Base-by-base conservation (phyloP, 805 yeast genomes). In the Sungouiella thailandica region DNA sequence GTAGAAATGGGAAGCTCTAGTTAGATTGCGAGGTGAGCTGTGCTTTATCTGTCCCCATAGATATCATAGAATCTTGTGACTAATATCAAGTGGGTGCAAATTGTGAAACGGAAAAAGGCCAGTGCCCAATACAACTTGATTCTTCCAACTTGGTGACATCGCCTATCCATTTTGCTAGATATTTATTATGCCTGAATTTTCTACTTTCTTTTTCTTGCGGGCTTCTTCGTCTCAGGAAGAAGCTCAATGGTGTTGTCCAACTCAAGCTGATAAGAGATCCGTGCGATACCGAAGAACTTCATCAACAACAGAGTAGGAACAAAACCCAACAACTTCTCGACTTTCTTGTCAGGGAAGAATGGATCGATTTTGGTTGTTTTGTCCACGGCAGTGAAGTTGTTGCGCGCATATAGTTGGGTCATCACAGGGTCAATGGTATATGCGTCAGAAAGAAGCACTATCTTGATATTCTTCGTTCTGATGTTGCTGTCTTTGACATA, bases 381-480 rank as follows among this genome's bases (percentile, higher is more conserved):
- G 17, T 56, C 52, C 18, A 68, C 53, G 31, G 57, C 49, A 28
- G 51, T 57, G 50, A 78, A 81, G 2, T 74, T 70, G 36, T 65
- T 67, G 3, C 53, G 43, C 23, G 43, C 51, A 34, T 78, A 58
- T 1, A 67, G 46, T 4, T 54, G 38, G 31, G 60, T 60, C 39
- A 68, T 60, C 6, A 42, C 51, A 2, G 40, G 37, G 49, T 81
- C 84, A 40, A 78, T 74, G 1, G 78, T 70, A 43, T 71, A 74
- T 8, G 69, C 60, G 29, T 78, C 77, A 19, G 73, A 53, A 17
- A 60, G 44, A n/a, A 75, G 53, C 26, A 58, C 60, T 43, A 70
- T 60, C 17, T 59, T 49, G 31, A 53, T 39, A 30, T 52, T 57
- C 13, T 57, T 53, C 14, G 49, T 49, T 9, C 55, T 50, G 6